Conservation (phyloP, 2,329 filamentous ascomycete species). For the Fusarium begoniae region DNA sequence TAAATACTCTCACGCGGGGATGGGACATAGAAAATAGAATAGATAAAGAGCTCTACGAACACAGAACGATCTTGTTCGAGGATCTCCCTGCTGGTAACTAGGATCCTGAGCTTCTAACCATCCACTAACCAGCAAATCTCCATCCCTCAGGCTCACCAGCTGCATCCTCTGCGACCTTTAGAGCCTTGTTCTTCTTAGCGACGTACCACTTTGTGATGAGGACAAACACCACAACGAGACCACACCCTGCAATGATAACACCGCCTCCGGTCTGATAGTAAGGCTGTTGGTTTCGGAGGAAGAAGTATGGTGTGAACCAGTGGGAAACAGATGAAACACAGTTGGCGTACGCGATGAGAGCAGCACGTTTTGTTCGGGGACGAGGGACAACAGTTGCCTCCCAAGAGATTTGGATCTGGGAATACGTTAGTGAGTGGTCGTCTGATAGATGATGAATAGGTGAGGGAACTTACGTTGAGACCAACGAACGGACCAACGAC, state of each 20-base stretch:
- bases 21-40: too few relatives aligned
- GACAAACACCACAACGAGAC: conserved; percentile 30
- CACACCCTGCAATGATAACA: conserved; percentile 40
- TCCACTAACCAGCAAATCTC: conserved; percentile 14
- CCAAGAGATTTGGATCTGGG: conserved; percentile 49
- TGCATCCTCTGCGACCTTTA: conserved; percentile 31
- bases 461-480: conserved; percentile 43
- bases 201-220: conserved; percentile 36
- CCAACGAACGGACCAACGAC: conserved; percentile 51
- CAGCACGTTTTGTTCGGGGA: conserved; percentile 52
- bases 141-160: conserved; percentile 22
- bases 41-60: accelerated
- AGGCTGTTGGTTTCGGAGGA: conserved; percentile 43
- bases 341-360: conserved; percentile 54
- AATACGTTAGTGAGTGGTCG: accelerated
- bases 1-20: not conserved
- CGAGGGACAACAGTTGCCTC: conserved; percentile 53
- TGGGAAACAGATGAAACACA: conserved; percentile 51
- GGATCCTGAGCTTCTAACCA: accelerated
- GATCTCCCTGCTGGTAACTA: accelerated
- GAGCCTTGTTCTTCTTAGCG: conserved; percentile 38
- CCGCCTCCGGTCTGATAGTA: conserved; percentile 45
- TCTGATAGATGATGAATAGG: accelerated
- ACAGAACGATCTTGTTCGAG: accelerated
- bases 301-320: conserved; percentile 55